Percentiles rank a stretch among this genome's conserved stretches.
Conservation (phyloP, 495 filamentous ascomycete genomes). For the Daldinia loculata region DNA sequence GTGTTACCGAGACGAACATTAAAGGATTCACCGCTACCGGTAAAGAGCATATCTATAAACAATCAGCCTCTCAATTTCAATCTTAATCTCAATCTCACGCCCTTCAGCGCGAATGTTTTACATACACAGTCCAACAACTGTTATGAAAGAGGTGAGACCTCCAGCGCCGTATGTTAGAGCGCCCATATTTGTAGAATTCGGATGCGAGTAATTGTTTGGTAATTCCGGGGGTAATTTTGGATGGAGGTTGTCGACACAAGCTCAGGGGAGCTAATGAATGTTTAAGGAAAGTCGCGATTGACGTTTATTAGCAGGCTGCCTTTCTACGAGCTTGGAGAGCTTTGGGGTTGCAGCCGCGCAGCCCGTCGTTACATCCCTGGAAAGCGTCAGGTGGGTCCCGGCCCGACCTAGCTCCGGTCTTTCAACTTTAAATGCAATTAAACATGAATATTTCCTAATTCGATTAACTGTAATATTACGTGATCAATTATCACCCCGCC, state of each 20-base stretch:
- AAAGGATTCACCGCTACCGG: slow-evolving; percentile 93
- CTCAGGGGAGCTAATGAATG: slow-evolving; percentile 31
- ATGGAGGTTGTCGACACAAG: slow-evolving; percentile 31
- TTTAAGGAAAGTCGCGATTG: slow-evolving; percentile 37
- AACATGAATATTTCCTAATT: not conserved
- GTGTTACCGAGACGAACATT: slow-evolving; percentile 70
- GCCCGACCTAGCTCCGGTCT: slow-evolving; percentile 23
- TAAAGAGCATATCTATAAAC: slow-evolving; percentile 92
- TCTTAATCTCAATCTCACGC: slow-evolving; percentile 6
- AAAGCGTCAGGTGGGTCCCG: not conserved
- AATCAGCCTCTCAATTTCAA: slow-evolving; percentile 48
- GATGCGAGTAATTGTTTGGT: slow-evolving; percentile 8
- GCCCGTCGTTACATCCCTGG: slow-evolving; percentile 15
- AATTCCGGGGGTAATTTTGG: slow-evolving; percentile 19
- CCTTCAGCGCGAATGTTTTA: slow-evolving; percentile 13
- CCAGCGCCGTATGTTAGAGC: slow-evolving; percentile 69
- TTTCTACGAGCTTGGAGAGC: slow-evolving; percentile 39
- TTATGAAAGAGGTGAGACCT: slow-evolving; percentile 72
- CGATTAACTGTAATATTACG: slow-evolving; percentile 7
- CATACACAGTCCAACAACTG: slow-evolving; percentile 90
- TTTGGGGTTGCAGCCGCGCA: slow-evolving; percentile 25
- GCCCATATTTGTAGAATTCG: slow-evolving; percentile 58
- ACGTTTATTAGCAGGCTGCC: slow-evolving; percentile 39
- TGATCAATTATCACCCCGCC: slow-evolving; percentile 5
- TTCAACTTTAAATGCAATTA: not conserved